Base-by-base conservation (phyloP, 257 asterid genomes). In the Nicotiana attenuata region DNA sequence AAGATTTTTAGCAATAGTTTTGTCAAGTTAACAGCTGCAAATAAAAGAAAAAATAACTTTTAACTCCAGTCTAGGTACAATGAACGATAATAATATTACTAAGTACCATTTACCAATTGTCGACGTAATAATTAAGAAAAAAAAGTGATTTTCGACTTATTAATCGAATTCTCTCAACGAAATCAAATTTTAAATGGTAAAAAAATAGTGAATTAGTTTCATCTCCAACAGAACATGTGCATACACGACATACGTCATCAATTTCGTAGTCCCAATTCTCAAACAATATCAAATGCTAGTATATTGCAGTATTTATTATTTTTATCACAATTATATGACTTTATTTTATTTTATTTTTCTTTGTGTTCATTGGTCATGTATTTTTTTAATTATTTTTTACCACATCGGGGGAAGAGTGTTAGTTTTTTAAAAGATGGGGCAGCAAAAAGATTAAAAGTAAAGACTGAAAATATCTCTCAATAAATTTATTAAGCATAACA, bases 191-290 rank as follows among this genome's bases (percentile, higher is more conserved):
- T 4, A 66, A 66, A 66, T 33, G 55, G 10, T 67, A 35, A 67
- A 35, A 67, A 38, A 35, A 68, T 10, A 14, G n/a, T 35, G 56
- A 35, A n/a, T 1, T 38, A 68, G 31, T n/a, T 38, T 38, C 77
- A 61, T 47, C 5, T 78, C 80, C 78, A 64, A 82, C 81, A 81
- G 56, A 76, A 81, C 85, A 87, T 83, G 83, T 87, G 88, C 82
- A 75, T 60, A 75, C 85, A 86, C 84, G 76, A 82, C 82, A 59
- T 77, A 65, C 73, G 83, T 77, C 81, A 83, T 76, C 81, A 81
- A 15, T 73, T 80, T 24, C 56, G 22, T 53, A 60, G 22, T 59
- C 47, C 35, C 6, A 69, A 13, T 56, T n/a, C 60, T 31, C 71
- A 24, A 33, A 80, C 47, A 68, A 10, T 20, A 6, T 3, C 68